Evolutionary conservation across 257 asterid species (phyloP), one percentile per base, ranked within the genome.

Genomic region (Cordia subcordata): DNA sequence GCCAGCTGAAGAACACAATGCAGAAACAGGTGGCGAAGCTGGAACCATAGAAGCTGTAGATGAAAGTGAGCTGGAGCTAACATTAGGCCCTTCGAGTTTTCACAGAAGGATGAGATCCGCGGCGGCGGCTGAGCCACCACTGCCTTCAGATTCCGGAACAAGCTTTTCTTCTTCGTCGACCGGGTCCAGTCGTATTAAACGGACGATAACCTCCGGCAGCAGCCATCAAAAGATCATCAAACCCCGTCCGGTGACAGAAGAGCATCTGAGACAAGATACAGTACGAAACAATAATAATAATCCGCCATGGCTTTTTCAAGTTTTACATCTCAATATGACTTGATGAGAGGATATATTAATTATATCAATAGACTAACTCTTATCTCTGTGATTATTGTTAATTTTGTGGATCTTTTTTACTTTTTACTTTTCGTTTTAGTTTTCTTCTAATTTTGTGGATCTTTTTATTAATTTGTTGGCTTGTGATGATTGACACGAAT

Each of bases 271-370:
- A 52, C 91, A 83, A 60, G 90, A 79, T 67, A 79, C 82, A 58
- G 66, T 77, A 60, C 79, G 46, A 33, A 68, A 80, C 67, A 52
- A n/a, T n/a, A n/a, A n/a, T n/a, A 27, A 27, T 27, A 27, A 53
- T 53, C 82, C 95, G 8, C 94, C 94, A 27, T 85, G 98, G 95
- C 72, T 80, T 66, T 84, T 85, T 49, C 94, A 82, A 66, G 94
- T 83, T 49, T 78, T 83, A 53, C 35, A 85, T 75, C 72, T 88
- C 19, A 82, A 84, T 33, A 79, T 82, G 71, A 84, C 87, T 39
- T 85, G 78, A 56, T 57, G 58, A 65, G 33, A 50, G 50, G 18
- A 49, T 10, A 44, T 40, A 55, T 67, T 49, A 47, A 38, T 47
- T 57, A 15, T 56, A 16, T 57, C 32, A 21, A 20, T 35, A 18